phyloP scores from a whole-genome alignment of 2,329 filamentous ascomycete species.

The Didymella pinodella region DNA sequence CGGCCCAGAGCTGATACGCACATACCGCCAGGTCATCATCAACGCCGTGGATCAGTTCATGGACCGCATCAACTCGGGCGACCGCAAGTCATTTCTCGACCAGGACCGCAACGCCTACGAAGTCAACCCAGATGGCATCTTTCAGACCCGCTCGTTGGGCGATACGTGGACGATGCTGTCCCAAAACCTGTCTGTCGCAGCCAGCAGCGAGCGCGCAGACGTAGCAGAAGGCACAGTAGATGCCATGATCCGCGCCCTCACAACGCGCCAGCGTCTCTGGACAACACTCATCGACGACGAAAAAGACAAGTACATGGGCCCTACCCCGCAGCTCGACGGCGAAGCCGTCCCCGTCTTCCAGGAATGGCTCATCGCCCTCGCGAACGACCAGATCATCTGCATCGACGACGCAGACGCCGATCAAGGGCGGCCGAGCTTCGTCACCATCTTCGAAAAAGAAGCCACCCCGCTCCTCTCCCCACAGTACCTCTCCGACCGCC shows the following conservation, averaged over 20 bases:
- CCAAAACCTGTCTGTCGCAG: conserved; percentile 87
- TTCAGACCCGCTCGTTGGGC: conserved; percentile 88
- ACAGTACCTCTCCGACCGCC: conserved; percentile 73
- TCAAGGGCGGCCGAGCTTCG: conserved; percentile 75
- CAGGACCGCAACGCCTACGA: conserved; percentile 83
- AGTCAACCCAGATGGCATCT: conserved; percentile 78
- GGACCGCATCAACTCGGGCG: conserved; percentile 85
- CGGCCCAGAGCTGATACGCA: conserved; percentile 86
- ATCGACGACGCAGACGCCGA: conserved; percentile 77
- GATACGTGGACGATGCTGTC: conserved; percentile 98
- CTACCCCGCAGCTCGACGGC: conserved; percentile 65
- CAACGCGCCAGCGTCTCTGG: conserved; percentile 83
- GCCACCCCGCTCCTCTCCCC: conserved; percentile 82
- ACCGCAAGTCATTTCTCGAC: conserved; percentile 80
- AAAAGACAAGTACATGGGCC: conserved; percentile 71
- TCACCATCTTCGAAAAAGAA: conserved; percentile 84
- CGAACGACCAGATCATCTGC: conserved; percentile 98
- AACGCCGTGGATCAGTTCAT: conserved; percentile 98
- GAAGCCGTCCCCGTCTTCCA: conserved; percentile 77
- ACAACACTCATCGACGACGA: conserved; percentile 89
- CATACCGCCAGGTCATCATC: conserved; percentile 95
- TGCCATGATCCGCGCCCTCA: conserved; percentile 90
- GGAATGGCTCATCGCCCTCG: conserved; percentile 95
- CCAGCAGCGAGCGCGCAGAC: conserved; percentile 83
- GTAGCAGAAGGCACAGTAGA: conserved; percentile 95